Evolutionary conservation across 805 yeast genomes (phyloP), one percentile per base, ranked within the genome.

Genomic region (Candida stauntonica): DNA sequence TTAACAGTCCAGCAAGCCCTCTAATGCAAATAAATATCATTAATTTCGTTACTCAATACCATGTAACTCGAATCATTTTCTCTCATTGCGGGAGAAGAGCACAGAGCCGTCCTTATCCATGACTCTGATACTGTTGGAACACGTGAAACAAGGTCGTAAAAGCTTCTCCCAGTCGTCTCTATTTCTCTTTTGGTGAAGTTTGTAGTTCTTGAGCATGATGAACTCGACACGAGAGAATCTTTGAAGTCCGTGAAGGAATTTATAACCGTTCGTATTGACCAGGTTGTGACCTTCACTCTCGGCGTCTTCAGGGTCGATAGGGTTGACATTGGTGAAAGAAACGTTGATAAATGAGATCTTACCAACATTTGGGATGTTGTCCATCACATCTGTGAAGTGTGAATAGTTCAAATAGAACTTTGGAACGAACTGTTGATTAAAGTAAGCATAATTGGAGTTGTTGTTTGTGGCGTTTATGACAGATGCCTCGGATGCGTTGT

Each of bases 21-120:
- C n/a, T n/a, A n/a, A n/a, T n/a, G n/a, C n/a, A n/a, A n/a, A n/a
- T n/a, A n/a, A n/a, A n/a, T n/a, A n/a, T n/a, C n/a, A n/a, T n/a
- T n/a, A n/a, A n/a, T n/a, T n/a, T n/a, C n/a, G n/a, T n/a, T n/a
- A n/a, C n/a, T n/a, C n/a, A n/a, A n/a, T n/a, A n/a, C n/a, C n/a
- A n/a, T n/a, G n/a, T n/a, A n/a, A n/a, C n/a, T n/a, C n/a, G n/a
- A n/a, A 12, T 23, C 26, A 44, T 7, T 7, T 20, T 21, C 44
- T 39, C 33, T 45, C 42, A 16, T 45, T 45, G 1, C 53, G 42
- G 11, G 68, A 56, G 42, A 69, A 70, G 35, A 67, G 65, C 44
- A 73, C 64, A 47, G 70, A 52, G n/a, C 63, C 68, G 50, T 61
- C 65, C 31, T 46, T 58, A 38, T 61, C 69, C 32, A 57, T 52